These are phyloP conservation scores for Lyophyllum semitale DNA, from an alignment of 768 basidiomycete species.

Conservation along the genomic window DNA sequence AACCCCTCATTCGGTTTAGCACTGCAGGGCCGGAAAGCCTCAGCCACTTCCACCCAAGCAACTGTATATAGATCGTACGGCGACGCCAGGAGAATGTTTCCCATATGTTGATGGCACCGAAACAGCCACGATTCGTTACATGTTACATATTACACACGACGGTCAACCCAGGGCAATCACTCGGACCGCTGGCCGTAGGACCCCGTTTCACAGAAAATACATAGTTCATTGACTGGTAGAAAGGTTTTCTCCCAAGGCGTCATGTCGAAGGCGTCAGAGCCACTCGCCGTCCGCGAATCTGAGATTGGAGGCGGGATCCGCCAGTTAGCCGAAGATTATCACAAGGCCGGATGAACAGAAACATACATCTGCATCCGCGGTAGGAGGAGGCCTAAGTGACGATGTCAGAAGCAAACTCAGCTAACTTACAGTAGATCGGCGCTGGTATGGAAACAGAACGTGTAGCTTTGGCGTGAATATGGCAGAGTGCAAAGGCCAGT, in stretches of 20 bases:
- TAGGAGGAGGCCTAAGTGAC: constrained; percentile 1
- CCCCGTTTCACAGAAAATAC: constrained; percentile 22
- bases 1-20: neutral
- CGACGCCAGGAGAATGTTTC: neutral
- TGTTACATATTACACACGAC: constrained; percentile 7
- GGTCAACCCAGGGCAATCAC: neutral
- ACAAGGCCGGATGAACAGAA: neutral
- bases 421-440: constrained; percentile 62
- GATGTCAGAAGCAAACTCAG: neutral
- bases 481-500: constrained; percentile 55
- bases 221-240: constrained; percentile 19
- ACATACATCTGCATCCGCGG: constrained; percentile 57
- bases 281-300: constrained; percentile 23
- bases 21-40: neutral
- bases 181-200: neutral
- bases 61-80: constrained; percentile 4
- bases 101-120: constrained; percentile 3
- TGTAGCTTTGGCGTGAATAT: constrained; percentile 69
- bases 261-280: constrained; percentile 17
- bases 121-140: neutral
- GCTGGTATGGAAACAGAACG: constrained; percentile 74
- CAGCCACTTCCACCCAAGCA: neutral
- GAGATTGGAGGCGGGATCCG: constrained; percentile 15
- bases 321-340: constrained; percentile 1
- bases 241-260: constrained; percentile 23